phyloP scores from a whole-genome alignment of 2,329 filamentous ascomycete genomes.

The Arthrobotrys conoides region DNA sequence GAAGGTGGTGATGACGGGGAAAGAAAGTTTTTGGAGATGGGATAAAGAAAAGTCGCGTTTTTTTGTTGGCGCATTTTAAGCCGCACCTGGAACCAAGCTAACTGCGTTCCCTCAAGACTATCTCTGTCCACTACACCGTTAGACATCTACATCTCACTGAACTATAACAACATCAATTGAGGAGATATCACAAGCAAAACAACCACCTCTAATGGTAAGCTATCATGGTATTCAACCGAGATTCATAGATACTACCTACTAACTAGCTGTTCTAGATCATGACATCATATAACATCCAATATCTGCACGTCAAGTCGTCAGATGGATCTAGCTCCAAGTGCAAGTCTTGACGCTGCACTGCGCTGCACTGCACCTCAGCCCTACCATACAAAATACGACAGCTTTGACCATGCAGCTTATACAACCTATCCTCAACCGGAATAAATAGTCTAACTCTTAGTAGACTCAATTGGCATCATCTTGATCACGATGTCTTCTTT shows the following conservation, averaged over 20 bases:
- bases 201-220: neutral
- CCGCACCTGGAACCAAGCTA: neutral
- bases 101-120: neutral
- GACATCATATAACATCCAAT: neutral
- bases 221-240: neutral
- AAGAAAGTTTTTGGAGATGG: constrained; percentile 12
- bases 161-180: neutral
- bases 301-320: neutral
- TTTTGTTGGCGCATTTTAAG: constrained; percentile 16
- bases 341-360: no score
- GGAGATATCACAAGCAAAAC: neutral
- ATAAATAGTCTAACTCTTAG: neutral
- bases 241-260: neutral
- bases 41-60: constrained; percentile 35
- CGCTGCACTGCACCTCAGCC: neutral
- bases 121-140: neutral
- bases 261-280: neutral
- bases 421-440: neutral
- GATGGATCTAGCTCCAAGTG: no score
- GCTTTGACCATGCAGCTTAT: neutral
- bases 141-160: no score
- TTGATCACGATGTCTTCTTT: neutral
- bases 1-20: constrained; percentile 9
- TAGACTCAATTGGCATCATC: no score
- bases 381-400: neutral